Percentiles rank a stretch among this genome's conserved stretches.
Evolutionary conservation across 1,139 yeast species (phyloP).

Genomic region (Yamadazyma siamensis): DNA sequence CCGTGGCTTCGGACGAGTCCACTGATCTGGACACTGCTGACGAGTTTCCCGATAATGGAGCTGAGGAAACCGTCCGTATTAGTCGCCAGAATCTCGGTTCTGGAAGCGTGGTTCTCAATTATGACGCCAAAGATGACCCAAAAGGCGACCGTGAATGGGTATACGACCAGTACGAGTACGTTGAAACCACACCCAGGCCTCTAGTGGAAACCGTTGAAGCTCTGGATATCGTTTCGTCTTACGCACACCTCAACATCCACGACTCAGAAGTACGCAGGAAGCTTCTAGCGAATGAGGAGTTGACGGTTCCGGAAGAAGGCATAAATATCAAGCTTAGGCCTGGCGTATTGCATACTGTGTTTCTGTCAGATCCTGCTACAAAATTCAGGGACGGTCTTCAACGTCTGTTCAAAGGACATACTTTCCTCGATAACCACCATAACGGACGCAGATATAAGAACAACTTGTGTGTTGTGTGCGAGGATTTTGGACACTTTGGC

Average conservation of each 20-base stretch:
- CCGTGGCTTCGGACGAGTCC: neutral
- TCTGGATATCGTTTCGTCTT: neutral
- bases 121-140: too few species aligned
- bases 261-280: neutral
- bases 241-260: constrained; percentile 2
- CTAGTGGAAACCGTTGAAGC: neutral
- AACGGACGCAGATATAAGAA: constrained; percentile 31
- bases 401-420: constrained; percentile 1
- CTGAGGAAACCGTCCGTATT: neutral
- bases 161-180: constrained; percentile 1
- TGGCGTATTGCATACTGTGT: too few species aligned
- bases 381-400: constrained; percentile 4
- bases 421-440: constrained; percentile 12
- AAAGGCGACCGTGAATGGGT: too few species aligned
- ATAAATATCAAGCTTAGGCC: too few species aligned
- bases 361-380: too few species aligned
- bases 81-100: neutral
- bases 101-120: too few species aligned
- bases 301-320: constrained; percentile 1
- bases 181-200: neutral
- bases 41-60: neutral
- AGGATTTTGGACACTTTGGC: too few species aligned
- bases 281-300: neutral
- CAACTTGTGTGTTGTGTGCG: constrained; percentile 22
- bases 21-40: neutral